Base-by-base conservation (phyloP, 2,329 filamentous ascomycete species). In the Epichloe sibirici region DNA sequence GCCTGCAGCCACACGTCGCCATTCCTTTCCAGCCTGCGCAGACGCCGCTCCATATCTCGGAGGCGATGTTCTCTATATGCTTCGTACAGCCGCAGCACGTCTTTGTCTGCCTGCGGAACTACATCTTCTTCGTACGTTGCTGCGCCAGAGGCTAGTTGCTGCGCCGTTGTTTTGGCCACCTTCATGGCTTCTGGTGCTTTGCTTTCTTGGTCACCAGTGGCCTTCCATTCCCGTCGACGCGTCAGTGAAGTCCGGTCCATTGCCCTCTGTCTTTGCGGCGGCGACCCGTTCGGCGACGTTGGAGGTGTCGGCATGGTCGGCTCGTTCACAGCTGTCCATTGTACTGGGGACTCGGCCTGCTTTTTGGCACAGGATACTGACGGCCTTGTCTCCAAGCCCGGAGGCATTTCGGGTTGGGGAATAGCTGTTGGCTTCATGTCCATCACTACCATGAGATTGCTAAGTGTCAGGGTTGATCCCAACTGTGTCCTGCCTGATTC, bases 1-100 rank as follows among this genome's bases (percentile, higher is more conserved):
- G 73, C 69, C 13, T 68, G 64, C 43, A 73, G 61, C 69, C 72
- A 72, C 3, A 71, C 62, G 40, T 77, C 73, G 42, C 72, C 70
- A 48, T 74, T 72, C 15, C 67, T 65, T 61, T 78, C 75, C 2
- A 78, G 65, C 15, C 66, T 65, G 6, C 69, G 67, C 12, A 78
- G 60, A 1, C 75, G 70, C 11, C 66, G 66, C 56, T 76, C 74
- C 62, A 77, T 71, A 40, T 78, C 75, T 25, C 66, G 66, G 15
- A 74, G 61, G 7, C 69, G 72, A 21, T 68, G 64, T 53, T 73
- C 70, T 9, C 67, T 64, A 31, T 73, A 67, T 3, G 63, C 65
- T 47, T 74, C 69, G 53, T 74, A 72, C 8, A 68, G 65, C 4
- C 62, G 58, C 17, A 68, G 51, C 9, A 71, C 61, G 51, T 72